These are phyloP conservation scores for Cyberlindnera mississippiensis DNA, from an alignment of 805 yeast genomes.

Conservation along the genomic window DNA sequence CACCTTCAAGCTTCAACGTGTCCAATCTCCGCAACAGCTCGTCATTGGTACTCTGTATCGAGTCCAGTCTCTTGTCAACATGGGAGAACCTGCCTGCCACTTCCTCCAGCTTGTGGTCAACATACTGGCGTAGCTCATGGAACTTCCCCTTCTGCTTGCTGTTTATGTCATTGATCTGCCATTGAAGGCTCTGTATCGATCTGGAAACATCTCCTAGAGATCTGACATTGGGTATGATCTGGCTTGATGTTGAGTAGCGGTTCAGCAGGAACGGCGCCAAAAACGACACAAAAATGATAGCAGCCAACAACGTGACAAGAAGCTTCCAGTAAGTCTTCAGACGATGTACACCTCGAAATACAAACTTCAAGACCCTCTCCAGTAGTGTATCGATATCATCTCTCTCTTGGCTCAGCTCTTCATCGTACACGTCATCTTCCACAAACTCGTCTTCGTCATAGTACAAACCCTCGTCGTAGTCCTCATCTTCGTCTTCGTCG, in stretches of 20 bases:
- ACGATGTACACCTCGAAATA: background rate
- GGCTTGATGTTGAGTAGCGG: constrained; percentile 1
- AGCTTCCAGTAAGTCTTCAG: background rate
- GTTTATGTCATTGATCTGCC: constrained; percentile 25
- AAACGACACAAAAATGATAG: too few species aligned
- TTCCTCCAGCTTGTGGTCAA: constrained; percentile 21
- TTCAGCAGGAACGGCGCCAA: background rate
- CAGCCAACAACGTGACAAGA: background rate
- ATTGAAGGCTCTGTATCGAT: constrained; percentile 21
- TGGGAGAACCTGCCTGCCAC: constrained; percentile 9
- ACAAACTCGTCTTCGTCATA: background rate
- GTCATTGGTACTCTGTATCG: constrained; percentile 8
- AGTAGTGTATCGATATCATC: background rate
- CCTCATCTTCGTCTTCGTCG: constrained; percentile 1
- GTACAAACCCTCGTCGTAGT: background rate
- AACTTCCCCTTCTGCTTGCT: constrained; percentile 18
- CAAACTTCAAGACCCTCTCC: background rate
- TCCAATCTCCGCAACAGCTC: constrained; percentile 12
- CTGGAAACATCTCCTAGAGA: constrained; percentile 21
- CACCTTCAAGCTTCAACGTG: constrained; percentile 9
- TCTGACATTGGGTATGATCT: constrained; percentile 14
- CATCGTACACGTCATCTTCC: constrained; percentile 1
- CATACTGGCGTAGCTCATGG: constrained; percentile 18
- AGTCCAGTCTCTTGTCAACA: constrained; percentile 10
- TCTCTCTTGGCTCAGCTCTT: background rate